These are phyloP conservation scores for Sporothrix luriei DNA, from an alignment of 2,329 filamentous ascomycete genomes.

Conservation along the genomic window DNA sequence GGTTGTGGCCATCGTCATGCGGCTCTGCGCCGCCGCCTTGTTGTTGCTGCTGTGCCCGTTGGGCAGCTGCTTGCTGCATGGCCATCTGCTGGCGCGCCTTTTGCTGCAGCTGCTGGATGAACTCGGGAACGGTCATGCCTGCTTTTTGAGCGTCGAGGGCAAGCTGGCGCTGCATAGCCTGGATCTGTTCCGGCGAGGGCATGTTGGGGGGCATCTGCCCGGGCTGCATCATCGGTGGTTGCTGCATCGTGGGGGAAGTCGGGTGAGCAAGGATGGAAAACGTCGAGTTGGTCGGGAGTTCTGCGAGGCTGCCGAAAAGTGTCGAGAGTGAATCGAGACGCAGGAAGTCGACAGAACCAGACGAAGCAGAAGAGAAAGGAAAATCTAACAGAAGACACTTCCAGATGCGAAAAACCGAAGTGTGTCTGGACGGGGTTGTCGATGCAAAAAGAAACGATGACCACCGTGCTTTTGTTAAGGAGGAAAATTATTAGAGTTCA, in stretches of 20 bases:
- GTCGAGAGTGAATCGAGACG: not conserved
- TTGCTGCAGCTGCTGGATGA: slow-evolving; percentile 69
- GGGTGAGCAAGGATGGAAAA: not conserved
- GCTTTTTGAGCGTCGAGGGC: slow-evolving; percentile 79
- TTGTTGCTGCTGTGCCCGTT: slow-evolving; percentile 47
- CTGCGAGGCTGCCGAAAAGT: not conserved
- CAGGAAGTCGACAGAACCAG: not conserved
- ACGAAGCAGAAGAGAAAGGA: not conserved
- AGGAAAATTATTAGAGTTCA: not conserved
- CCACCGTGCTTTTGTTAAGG: slow-evolving; percentile 10
- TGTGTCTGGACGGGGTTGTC: slow-evolving; percentile 3
- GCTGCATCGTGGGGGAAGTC: slow-evolving; percentile 36
- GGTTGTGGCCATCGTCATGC: slow-evolving; percentile 44
- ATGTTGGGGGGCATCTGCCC: slow-evolving; percentile 44
- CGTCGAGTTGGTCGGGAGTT: not conserved
- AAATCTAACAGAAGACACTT: not conserved
- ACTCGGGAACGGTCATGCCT: slow-evolving; percentile 83
- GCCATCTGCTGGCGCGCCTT: slow-evolving; percentile 57
- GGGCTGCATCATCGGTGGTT: slow-evolving; percentile 35
- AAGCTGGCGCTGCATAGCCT: slow-evolving; percentile 79
- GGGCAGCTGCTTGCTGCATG: slow-evolving; percentile 48
- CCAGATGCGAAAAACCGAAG: not conserved
- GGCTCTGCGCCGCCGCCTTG: slow-evolving; percentile 30
- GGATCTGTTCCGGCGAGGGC: slow-evolving; percentile 82
- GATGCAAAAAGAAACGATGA: slow-evolving; percentile 10